phyloP scores from a whole-genome alignment of 179 eudicot genomes.

The Corrigiola litoralis region DNA sequence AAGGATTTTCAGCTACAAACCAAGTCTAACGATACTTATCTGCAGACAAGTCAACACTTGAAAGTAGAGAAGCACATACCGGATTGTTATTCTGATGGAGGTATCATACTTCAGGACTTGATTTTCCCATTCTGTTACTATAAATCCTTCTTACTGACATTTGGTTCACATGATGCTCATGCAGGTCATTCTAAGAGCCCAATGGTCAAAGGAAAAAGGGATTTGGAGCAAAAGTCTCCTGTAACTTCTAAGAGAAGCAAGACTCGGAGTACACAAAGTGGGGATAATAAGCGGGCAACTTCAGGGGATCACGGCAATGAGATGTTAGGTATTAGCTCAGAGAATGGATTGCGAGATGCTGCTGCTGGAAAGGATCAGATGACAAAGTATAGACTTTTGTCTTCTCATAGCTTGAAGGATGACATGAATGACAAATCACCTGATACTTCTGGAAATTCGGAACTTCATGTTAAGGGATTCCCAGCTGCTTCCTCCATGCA shows the following conservation, averaged over 20 bases:
- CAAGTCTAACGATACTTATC: constrained; percentile 32
- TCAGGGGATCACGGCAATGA: constrained; percentile 36
- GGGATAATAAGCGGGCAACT: constrained; percentile 37
- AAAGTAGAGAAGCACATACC: constrained; percentile 41
- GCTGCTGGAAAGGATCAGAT: constrained; percentile 36
- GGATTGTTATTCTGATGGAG: constrained; percentile 52
- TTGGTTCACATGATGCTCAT: constrained; percentile 14
- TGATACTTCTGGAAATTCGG: constrained; percentile 21
- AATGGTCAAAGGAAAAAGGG: constrained; percentile 50
- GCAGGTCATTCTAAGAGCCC: constrained; percentile 52
- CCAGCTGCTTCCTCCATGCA: constrained; percentile 33
- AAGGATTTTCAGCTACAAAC: constrained; percentile 32
- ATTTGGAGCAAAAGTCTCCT: constrained; percentile 41
- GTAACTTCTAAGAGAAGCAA: constrained; percentile 63
- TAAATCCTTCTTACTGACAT: constrained; percentile 4
- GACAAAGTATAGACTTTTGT: constrained; percentile 25
- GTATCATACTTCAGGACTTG: constrained; percentile 30
- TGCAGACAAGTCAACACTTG: constrained; percentile 36
- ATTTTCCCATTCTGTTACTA: background rate
- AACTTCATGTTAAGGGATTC: constrained; percentile 25
- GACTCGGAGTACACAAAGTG: constrained; percentile 27
- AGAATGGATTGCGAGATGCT: constrained; percentile 31
- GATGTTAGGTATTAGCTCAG: constrained; percentile 37
- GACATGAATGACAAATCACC: constrained; percentile 25
- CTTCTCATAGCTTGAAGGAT: constrained; percentile 37